Conservation (phyloP, 164 flowering plant genomes). For the Stephania japonica region DNA sequence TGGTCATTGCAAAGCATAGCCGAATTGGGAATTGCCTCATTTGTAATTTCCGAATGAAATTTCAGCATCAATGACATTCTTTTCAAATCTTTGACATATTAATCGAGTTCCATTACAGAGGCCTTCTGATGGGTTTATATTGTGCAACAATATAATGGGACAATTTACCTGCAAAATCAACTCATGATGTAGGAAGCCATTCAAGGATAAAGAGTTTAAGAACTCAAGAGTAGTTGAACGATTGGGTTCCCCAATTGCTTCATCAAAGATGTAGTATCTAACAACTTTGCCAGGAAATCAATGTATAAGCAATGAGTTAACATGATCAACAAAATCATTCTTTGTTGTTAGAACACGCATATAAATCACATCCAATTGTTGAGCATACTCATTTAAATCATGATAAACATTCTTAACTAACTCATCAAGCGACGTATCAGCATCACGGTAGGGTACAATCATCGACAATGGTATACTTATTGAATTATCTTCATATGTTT, state of each 20-base stretch:
- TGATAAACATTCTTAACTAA: too few species aligned
- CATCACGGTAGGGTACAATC: too few species aligned
- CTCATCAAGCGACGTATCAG: too few species aligned
- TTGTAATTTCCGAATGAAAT: too few species aligned
- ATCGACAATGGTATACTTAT: background rate
- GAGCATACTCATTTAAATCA: too few species aligned
- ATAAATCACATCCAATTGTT: too few species aligned
- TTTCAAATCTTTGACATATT: background rate
- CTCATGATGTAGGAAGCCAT: background rate
- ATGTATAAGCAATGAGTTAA: background rate
- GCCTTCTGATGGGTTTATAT: background rate
- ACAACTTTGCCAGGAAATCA: background rate
- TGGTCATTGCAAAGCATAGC: background rate
- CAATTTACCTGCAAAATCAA: background rate
- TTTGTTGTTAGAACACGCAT: background rate
- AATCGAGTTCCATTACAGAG: background rate
- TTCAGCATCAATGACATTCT: background rate
- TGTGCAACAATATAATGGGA: background rate
- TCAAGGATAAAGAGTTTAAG: background rate
- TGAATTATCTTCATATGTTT: background rate
- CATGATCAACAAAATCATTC: background rate
- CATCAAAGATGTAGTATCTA: background rate
- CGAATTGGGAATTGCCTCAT: background rate
- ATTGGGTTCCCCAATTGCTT: background rate
- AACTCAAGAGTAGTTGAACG: background rate